Evolutionary conservation across 78 protist genomes (phyloP).

Genomic region (Blattamonas nauphoetae): DNA sequence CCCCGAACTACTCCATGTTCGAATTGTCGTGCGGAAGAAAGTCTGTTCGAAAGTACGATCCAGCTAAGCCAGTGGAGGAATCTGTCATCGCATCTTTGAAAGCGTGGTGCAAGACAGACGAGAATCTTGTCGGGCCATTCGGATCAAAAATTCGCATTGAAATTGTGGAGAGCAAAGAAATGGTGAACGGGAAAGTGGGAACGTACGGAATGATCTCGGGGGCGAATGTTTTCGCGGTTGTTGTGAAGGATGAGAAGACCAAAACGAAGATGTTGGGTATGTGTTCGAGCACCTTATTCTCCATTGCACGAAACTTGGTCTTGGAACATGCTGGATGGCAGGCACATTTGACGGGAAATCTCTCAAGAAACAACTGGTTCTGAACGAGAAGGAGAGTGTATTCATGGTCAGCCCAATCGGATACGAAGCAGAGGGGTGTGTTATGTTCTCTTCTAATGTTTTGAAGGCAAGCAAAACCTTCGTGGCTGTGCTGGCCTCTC

Average conservation of each 20-base stretch:
- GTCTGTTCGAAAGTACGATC: neutral
- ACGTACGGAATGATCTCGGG: neutral
- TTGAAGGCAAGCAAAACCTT: too few species aligned
- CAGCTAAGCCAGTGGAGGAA: neutral
- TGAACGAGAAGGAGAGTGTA: neutral
- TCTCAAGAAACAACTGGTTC: neutral
- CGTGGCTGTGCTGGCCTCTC: too few species aligned
- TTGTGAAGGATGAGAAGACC: neutral
- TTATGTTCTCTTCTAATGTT: too few species aligned
- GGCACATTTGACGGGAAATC: neutral
- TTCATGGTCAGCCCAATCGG: neutral
- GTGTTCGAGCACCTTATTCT: neutral
- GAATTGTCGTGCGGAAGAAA: neutral
- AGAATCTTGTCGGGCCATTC: neutral
- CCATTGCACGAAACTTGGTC: neutral
- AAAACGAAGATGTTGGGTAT: neutral
- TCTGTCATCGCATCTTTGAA: neutral
- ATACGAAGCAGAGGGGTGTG: too few species aligned
- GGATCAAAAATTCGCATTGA: neutral
- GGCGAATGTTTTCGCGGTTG: neutral
- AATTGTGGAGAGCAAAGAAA: neutral
- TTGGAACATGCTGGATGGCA: neutral
- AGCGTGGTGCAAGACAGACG: neutral
- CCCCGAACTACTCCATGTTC: too few species aligned
- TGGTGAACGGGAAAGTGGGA: neutral